Base-by-base conservation (phyloP, 306 rosid genomes). In the Cucurbita maxima region DNA sequence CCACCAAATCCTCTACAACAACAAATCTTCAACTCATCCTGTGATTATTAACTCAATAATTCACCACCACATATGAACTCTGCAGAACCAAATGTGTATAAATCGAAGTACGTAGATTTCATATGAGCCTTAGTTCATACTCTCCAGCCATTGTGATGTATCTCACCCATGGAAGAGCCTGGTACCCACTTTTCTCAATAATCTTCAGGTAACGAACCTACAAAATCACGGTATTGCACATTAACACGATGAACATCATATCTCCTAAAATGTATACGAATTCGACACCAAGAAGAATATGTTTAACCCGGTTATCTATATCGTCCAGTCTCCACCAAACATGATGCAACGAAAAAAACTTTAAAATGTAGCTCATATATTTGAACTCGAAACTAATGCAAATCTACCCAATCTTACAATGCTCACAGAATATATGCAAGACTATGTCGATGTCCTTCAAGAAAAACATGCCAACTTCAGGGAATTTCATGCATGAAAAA, bases 151-250 rank as follows among this genome's bases (percentile, higher is more conserved):
- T 92, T 75, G 98, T 92, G 76, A 92, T 92, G 90, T 92, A 92
- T 85, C 98, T 87, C 88, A 92, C 98, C 98, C 98, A 92, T 44
- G 98, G 98, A 81, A 92, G 98, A 77, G 97, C 96, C 77, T 92
- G 97, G 84, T 92, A 89, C 68, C 96, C 97, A 73, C 97, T 92
- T 86, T 92, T 92, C 84, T 92, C 97, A 76, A 92, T 92, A 73
- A 92, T 88, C 94, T 92, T 92, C 92, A 92, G 77, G 83, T 92
- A 92, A 59, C 97, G 93, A 79, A 92, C 96, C 96, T 89, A 77
- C 81, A 78, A 77, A 80, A 75, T 71, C 77, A 72, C 36, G 72
- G 19, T 50, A 47, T 12, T 68, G 57, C 41, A 22, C 55, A 14
- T 68, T 22, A 45, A 41, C 72, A 11, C 18, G 55, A 47, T 40